Conservation (phyloP, 2,329 filamentous ascomycete species). For the Talaromyces piceae region DNA sequence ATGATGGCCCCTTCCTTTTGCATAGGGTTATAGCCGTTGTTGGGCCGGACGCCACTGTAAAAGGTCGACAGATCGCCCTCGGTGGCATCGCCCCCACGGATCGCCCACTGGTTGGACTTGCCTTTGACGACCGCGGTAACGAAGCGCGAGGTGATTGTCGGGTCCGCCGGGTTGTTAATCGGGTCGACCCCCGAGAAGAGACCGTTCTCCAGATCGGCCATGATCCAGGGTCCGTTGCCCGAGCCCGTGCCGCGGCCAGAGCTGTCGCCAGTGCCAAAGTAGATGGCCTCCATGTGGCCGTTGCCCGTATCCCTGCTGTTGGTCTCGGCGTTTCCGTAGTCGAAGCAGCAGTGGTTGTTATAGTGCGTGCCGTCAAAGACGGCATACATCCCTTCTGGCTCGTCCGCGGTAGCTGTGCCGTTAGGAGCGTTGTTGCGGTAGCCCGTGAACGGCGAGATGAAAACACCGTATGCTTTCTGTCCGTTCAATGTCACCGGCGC, state of each 20-base stretch:
- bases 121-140: constrained; percentile 8
- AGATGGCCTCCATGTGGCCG: constrained; percentile 11
- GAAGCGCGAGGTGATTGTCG: constrained; percentile 7
- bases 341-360: constrained; percentile 6
- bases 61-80: constrained; percentile 3
- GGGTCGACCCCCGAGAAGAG: constrained; percentile 8
- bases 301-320: constrained; percentile 5
- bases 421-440: constrained; percentile 5
- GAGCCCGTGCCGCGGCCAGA: constrained; percentile 9
- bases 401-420: constrained; percentile 3
- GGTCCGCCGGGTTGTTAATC: constrained; percentile 6
- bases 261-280: constrained; percentile 8
- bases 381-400: constrained; percentile 7
- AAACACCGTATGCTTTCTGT: constrained; percentile 8
- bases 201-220: constrained; percentile 10
- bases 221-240: constrained; percentile 9
- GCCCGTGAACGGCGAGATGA: constrained; percentile 5
- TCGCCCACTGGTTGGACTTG: constrained; percentile 6
- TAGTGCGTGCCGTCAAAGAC: constrained; percentile 9
- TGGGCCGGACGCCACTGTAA: constrained; percentile 7
- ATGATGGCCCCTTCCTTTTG: constrained; percentile 8
- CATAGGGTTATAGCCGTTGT: constrained; percentile 6
- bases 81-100: constrained; percentile 8
- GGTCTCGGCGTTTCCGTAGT: constrained; percentile 8
- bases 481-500: constrained; percentile 8